Base-by-base conservation (phyloP, 192 early-diverging fungal genomes). In the Umbelopsis isabellina region DNA sequence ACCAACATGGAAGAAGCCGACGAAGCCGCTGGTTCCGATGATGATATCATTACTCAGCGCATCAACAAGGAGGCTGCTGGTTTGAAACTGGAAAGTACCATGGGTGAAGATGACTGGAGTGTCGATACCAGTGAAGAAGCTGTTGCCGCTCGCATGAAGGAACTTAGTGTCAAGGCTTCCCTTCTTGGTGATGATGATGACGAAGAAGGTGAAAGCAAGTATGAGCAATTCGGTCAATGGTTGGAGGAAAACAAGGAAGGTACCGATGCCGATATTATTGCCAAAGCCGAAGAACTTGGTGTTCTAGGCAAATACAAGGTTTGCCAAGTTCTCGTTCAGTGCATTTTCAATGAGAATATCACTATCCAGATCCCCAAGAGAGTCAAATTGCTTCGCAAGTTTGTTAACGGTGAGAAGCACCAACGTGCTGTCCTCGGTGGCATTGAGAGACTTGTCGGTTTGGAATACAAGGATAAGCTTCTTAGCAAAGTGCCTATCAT, bases 371-470 rank as follows among this genome's bases (percentile, higher is more conserved):
- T 97, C 73, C 77, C 75, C 66, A 88, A 90, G 72, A 89, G 89
- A 68, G 83, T 82, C n/a, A 75, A 82, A 33, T 77, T 98, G 65
- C 81, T 99, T 49, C 69, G 74, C 67, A 83, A 82, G 75, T 98
- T 99, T 77, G 84, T 91, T 70, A 75, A 74, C 67, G 86, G 79
- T 68, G 91, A 95, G 67, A 97, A 97, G 80, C 85, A 88, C 68
- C 96, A 97, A 83, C 91, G 90, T 72, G 90, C 89, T 20, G 73
- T 96, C 20, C 81, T 99, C 15, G 97, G 97, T 74, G 97, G 96
- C 21, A 87, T 98, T 67, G 96, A 97, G 81, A 84, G 90, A 21
- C 80, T 97, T 52, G 89, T 96, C 47, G 89, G 81, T 50, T 83
- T 85, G 27, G 81, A 82, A 52, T 69, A 71, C 75, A 81, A 73